These are phyloP conservation scores for Cubamyces lactineus DNA, from an alignment of 768 basidiomycete species.

Conservation along the genomic window DNA sequence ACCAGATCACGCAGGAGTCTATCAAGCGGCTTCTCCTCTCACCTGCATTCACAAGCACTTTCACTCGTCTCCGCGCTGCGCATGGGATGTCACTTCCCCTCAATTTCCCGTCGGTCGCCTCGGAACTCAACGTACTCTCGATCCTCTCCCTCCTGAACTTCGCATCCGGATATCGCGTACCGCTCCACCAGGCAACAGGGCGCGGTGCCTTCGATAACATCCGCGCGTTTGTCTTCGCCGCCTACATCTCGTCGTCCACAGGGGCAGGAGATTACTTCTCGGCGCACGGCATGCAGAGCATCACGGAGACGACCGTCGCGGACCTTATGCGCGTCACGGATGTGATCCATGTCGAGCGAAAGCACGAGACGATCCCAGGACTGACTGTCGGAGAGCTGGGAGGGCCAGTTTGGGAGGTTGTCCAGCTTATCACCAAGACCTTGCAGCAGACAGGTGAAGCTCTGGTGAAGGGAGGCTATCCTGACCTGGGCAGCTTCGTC, in stretches of 20 bases:
- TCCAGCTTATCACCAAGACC: slow-evolving; percentile 62
- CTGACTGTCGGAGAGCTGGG: slow-evolving; percentile 76
- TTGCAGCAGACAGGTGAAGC: slow-evolving; percentile 75
- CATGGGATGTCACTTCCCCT: slow-evolving; percentile 82
- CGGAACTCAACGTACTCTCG: slow-evolving; percentile 84
- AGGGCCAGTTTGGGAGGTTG: slow-evolving; percentile 74
- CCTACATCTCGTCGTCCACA: slow-evolving; percentile 67
- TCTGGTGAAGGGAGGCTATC: slow-evolving; percentile 61
- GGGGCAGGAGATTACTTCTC: slow-evolving; percentile 61
- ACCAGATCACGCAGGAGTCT: slow-evolving; percentile 62
- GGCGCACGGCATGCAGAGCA: slow-evolving; percentile 62
- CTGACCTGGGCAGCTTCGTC: slow-evolving; percentile 75
- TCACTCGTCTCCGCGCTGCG: slow-evolving; percentile 57
- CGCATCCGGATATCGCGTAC: slow-evolving; percentile 76
- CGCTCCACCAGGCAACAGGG: slow-evolving; percentile 70
- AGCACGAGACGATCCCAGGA: slow-evolving; percentile 70
- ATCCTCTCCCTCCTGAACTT: slow-evolving; percentile 82
- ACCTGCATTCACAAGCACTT: slow-evolving; percentile 62
- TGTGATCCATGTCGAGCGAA: slow-evolving; percentile 66
- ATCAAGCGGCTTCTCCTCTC: slow-evolving; percentile 68
- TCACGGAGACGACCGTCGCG: slow-evolving; percentile 62
- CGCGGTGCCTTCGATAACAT: slow-evolving; percentile 88
- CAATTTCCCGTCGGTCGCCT: slow-evolving; percentile 69
- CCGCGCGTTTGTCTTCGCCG: slow-evolving; percentile 68
- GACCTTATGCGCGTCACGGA: slow-evolving; percentile 65